phyloP scores from a whole-genome alignment of 805 yeast species.

The Lipomyces yamanashiensis region DNA sequence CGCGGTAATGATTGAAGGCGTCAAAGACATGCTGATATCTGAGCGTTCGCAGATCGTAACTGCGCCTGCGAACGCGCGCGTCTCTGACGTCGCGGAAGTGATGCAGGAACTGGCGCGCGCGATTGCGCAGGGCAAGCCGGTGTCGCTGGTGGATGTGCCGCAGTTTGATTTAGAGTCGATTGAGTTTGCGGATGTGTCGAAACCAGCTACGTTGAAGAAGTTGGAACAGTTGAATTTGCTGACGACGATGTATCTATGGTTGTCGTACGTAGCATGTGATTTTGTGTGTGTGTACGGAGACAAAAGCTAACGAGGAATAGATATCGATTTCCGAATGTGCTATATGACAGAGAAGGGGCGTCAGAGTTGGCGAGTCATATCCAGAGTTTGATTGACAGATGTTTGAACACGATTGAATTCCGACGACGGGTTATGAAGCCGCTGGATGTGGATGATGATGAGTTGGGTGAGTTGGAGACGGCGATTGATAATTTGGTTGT shows the following conservation, averaged over 20 bases:
- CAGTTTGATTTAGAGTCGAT: conserved; percentile 31
- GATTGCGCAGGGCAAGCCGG: conserved; percentile 60
- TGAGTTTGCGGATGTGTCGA: conserved; percentile 27
- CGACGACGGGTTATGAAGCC: conserved; percentile 1
- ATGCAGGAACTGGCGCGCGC: conserved; percentile 56
- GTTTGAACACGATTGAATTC: conserved; percentile 32
- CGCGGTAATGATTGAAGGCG: conserved; percentile 52
- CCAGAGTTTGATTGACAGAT: conserved; percentile 26
- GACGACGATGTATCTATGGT: conserved; percentile 69
- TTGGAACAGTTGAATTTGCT: conserved; percentile 32
- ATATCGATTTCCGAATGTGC: conserved; percentile 74
- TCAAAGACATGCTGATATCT: conserved; percentile 53
- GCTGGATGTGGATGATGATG: conserved; percentile 1
- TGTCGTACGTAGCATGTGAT: conserved; percentile 54
- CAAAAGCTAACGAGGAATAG: conserved; percentile 4
- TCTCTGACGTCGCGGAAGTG: conserved; percentile 49
- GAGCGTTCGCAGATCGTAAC: conserved; percentile 63
- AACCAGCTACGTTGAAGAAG: conserved; percentile 23
- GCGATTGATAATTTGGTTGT: background rate
- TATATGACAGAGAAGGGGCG: conserved; percentile 78
- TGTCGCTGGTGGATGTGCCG: conserved; percentile 59
- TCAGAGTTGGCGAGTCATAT: conserved; percentile 56
- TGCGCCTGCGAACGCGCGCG: conserved; percentile 60
- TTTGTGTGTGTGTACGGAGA: background rate
- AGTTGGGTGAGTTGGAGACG: background rate